Conservation (phyloP, 148 eudicot species). For the Euryodendron excelsum region DNA sequence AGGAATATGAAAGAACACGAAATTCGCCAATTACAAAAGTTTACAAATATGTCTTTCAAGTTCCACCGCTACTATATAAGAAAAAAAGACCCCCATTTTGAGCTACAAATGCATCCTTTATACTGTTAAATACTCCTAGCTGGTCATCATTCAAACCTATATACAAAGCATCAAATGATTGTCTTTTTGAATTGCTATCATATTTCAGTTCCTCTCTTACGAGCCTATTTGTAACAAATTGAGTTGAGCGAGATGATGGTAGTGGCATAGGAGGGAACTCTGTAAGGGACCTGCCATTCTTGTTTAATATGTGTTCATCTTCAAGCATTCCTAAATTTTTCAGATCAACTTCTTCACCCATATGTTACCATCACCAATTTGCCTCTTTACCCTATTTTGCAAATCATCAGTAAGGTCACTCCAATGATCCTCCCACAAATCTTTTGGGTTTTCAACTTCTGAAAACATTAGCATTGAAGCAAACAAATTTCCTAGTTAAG, state of each 20-base stretch:
- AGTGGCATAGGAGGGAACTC: neutral
- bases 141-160: no score
- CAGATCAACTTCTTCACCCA: neutral
- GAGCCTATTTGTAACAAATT: no score
- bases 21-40: no score
- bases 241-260: neutral
- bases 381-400: neutral
- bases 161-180: no score
- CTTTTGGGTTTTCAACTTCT: neutral
- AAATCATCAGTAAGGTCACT: neutral
- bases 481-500: neutral
- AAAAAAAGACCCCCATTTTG: no score
- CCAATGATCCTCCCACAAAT: neutral
- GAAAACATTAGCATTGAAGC: neutral
- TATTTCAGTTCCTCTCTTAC: neutral
- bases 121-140: no score
- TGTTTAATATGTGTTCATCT: neutral
- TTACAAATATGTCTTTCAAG: no score
- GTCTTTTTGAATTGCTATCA: neutral
- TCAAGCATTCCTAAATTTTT: neutral
- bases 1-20: no score
- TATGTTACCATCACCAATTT: neutral
- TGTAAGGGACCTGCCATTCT: neutral
- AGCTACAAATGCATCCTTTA: no score
- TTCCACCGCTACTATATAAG: no score